These are phyloP conservation scores for Fusarium liriodendri DNA, from an alignment of 2,329 filamentous ascomycete genomes.

Conservation along the genomic window DNA sequence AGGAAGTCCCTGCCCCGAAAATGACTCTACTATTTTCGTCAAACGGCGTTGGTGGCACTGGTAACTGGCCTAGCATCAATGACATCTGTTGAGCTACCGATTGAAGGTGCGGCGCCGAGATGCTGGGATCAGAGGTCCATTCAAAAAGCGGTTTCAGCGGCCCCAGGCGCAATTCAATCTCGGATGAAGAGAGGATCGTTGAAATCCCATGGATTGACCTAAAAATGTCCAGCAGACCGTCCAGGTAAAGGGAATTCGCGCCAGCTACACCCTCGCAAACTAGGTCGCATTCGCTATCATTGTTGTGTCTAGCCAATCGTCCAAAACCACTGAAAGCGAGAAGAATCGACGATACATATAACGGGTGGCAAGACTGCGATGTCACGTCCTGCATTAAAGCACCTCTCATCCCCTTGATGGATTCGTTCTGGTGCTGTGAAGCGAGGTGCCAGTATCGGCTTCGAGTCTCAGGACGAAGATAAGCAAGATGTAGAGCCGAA, in stretches of 20 bases:
- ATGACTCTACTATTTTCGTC: neutral
- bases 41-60: neutral
- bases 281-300: neutral
- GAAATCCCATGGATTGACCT: neutral
- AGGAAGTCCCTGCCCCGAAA: neutral
- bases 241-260: neutral
- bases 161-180: neutral
- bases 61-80: neutral
- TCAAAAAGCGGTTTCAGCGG: neutral
- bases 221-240: neutral
- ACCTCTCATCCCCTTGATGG: neutral
- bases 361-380: neutral
- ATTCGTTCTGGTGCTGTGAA: neutral
- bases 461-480: neutral
- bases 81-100: neutral
- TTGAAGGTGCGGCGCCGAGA: neutral
- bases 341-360: neutral
- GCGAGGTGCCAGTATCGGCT: neutral
- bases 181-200: neutral
- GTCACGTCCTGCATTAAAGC: neutral
- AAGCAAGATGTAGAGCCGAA: neutral
- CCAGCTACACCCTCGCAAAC: neutral
- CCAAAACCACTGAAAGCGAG: neutral
- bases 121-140: neutral
- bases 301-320: neutral